Evolutionary conservation across 2,329 filamentous ascomycete species (phyloP).

Genomic region (Chrysoporthe austroafricana): DNA sequence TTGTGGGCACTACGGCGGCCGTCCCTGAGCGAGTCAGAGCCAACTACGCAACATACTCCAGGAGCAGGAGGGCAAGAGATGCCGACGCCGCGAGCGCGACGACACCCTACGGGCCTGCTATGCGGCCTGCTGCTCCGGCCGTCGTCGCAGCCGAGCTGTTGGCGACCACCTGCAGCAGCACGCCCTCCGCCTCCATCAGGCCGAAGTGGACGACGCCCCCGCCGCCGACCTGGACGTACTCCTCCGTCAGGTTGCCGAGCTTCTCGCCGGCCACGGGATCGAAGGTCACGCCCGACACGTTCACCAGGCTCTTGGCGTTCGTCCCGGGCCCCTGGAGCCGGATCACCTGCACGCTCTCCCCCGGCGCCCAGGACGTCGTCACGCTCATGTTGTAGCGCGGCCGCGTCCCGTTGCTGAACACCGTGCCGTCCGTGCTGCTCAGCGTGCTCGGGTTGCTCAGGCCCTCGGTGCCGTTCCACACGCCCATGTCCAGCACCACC

Average conservation of each 20-base stretch:
- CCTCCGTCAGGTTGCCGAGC: conserved; percentile 29
- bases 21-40: too few species aligned
- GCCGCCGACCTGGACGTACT: conserved; percentile 35
- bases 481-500: conserved; percentile 42
- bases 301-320: conserved; percentile 41
- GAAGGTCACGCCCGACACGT: conserved; percentile 39
- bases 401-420: conserved; percentile 37
- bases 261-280: conserved; percentile 35
- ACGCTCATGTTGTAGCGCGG: conserved; percentile 35
- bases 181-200: conserved; percentile 38
- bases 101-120: not conserved
- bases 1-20: too few species aligned
- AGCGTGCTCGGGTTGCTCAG: conserved; percentile 41
- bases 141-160: not conserved
- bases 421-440: conserved; percentile 33
- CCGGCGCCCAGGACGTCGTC: conserved; percentile 38
- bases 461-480: conserved; percentile 42
- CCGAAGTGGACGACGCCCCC: conserved; percentile 34
- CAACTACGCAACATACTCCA: too few species aligned
- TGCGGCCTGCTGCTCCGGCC: not conserved
- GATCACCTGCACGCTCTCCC: conserved; percentile 32
- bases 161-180: conserved; percentile 36
- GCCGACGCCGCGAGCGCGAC: not conserved
- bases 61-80: not conserved
- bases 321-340: conserved; percentile 40